A percentile compares a stretch with the other conserved stretches of the same genome.
These are phyloP conservation scores for Elsinoe fawcettii DNA, from an alignment of 2,329 filamentous ascomycete species.

Conservation along the genomic window DNA sequence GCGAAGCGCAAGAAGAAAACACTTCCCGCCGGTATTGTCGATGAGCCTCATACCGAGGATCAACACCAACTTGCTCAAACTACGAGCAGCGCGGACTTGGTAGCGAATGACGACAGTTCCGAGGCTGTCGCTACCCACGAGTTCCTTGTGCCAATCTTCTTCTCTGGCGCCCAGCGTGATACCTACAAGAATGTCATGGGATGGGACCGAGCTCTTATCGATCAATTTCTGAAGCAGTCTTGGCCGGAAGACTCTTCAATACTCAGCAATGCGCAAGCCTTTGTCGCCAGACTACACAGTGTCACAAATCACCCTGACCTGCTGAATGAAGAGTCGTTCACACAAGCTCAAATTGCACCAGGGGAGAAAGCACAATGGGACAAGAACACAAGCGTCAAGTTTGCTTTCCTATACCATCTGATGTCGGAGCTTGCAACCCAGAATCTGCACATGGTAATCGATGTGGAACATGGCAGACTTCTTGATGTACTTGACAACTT, in stretches of 20 bases:
- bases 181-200: constrained; percentile 24
- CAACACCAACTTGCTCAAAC: background rate
- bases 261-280: constrained; percentile 5
- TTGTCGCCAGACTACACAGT: constrained; percentile 24
- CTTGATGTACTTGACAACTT: constrained; percentile 29
- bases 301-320: constrained; percentile 25
- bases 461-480: constrained; percentile 25
- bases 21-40: background rate
- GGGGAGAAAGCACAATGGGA: constrained; percentile 29
- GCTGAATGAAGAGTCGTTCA: constrained; percentile 26
- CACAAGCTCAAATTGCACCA: constrained; percentile 23
- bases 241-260: constrained; percentile 14
- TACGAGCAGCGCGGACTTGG: background rate
- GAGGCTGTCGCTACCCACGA: background rate
- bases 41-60: constrained; percentile 13
- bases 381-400: constrained; percentile 30
- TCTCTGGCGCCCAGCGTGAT: constrained; percentile 27
- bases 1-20: constrained; percentile 4
- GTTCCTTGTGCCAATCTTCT: constrained; percentile 25
- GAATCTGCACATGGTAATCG: constrained; percentile 25
- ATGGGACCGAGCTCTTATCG: constrained; percentile 21
- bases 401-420: constrained; percentile 29
- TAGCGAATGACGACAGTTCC: background rate
- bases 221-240: constrained; percentile 20
- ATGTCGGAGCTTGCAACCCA: constrained; percentile 24